Conservation (phyloP, 192 early-diverging fungal species). For the Entomortierella lignicola region DNA sequence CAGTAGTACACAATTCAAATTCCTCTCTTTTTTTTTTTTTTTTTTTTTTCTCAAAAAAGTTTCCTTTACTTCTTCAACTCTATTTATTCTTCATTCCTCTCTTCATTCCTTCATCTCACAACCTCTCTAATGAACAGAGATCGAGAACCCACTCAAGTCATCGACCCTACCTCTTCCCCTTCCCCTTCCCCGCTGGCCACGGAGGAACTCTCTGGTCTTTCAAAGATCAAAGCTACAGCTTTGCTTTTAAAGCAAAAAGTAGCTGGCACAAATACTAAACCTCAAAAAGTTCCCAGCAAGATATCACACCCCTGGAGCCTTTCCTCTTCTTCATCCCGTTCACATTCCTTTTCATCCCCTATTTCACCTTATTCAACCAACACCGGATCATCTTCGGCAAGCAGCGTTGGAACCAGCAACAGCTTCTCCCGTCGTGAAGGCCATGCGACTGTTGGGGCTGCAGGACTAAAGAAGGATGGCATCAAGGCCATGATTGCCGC, state of each 20-base stretch:
- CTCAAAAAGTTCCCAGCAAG: slow-evolving; percentile 42
- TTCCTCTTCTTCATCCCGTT: slow-evolving; percentile 19
- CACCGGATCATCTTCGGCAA: neutral
- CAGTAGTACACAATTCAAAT: too few species aligned
- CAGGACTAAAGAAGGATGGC: neutral
- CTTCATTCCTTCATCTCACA: neutral
- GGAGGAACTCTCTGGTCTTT: slow-evolving; percentile 13
- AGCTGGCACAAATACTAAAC: slow-evolving; percentile 34
- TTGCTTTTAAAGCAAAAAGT: slow-evolving; percentile 49
- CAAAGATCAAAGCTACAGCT: slow-evolving; percentile 50
- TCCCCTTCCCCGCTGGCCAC: neutral
- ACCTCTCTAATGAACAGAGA: slow-evolving; percentile 24
- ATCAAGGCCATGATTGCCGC: slow-evolving; percentile 53
- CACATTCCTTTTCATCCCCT: slow-evolving; percentile 15
- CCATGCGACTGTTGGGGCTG: neutral
- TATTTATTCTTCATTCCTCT: neutral
- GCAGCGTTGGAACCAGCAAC: neutral
- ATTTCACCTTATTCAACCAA: neutral
- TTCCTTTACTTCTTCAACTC: neutral
- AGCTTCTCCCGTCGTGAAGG: neutral
- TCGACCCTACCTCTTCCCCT: neutral
- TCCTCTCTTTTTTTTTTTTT: too few species aligned
- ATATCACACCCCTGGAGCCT: slow-evolving; percentile 32
- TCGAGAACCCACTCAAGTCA: slow-evolving; percentile 36
- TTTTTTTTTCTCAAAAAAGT: too few species aligned